Base-by-base conservation (phyloP, 768 basidiomycete genomes). In the Termitomyces sp. region DNA sequence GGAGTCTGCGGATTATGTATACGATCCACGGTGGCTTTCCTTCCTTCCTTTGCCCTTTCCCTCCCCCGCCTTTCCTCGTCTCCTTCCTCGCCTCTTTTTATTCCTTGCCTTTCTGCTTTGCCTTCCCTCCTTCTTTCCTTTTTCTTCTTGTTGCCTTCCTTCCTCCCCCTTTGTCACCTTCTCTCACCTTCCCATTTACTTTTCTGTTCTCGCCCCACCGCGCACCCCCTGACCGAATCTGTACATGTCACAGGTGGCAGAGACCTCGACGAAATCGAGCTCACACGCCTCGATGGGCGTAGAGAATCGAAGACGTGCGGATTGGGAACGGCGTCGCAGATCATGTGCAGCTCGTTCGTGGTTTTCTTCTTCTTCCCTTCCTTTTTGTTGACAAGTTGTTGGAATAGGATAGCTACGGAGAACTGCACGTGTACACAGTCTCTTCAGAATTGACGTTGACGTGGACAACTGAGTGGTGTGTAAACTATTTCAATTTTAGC, bases 261-360 rank as follows among this genome's bases (percentile, higher is more conserved):
- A 74, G 89, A 93, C 48, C 74, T 98, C 6, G 87, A 90, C 62
- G 93, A 95, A 71, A 74, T 89, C 53, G 93, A 95, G 66, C 78
- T 99, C 5, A 72, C 72, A 16, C 96, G 98, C 69, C 79, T 98
- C 5, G 93, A 94, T 63, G 96, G 91, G 6, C 89, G 92, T 67
- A 91, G 91, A 67, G 89, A 87, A 5, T 91, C 89, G 6, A 88
- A 83, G 60, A 92, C 24, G 91, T 94, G 30, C 81, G 91, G 12
- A 94, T 99, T 56, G 96, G 96, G 5, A 99, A 99, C 69, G 96
- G 96, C 4, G 96, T 95, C 0, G 94, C 93, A 3, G 88, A 95
- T 69, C 95, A 98, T 69, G 70, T 97, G 10, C 95, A 98, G 67
- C 74, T 95, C 65, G 55, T 56, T 3, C 18, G 51, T 40, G 27